Evolutionary conservation across 1,284 basidiomycete species (phyloP).

Genomic region (Puccinia novopanici): DNA sequence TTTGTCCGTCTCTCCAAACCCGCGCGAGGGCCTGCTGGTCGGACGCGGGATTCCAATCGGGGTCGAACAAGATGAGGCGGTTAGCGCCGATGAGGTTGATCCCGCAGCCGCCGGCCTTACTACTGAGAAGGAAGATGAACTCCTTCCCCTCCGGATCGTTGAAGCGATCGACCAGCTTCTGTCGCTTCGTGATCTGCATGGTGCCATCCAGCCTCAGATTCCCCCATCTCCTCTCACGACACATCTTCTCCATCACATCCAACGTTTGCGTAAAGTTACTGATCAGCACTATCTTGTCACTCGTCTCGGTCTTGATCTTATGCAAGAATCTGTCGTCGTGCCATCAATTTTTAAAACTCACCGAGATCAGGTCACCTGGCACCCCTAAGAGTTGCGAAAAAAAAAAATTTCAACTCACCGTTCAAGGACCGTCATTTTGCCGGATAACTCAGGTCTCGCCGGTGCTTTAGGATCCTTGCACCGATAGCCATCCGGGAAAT

Average conservation of each 20-base stretch:
- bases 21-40: constrained; percentile 97
- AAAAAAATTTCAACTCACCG: constrained; percentile 63
- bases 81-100: constrained; percentile 98
- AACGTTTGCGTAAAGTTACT: constrained; percentile 98
- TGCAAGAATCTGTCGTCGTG: constrained; percentile 71
- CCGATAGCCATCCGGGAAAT: constrained; percentile 80
- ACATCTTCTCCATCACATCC: constrained; percentile 86
- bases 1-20: constrained; percentile 99
- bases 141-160: constrained; percentile 94
- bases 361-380: neutral
- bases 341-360: neutral
- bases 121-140: constrained; percentile 91
- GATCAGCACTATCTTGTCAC: constrained; percentile 97
- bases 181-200: constrained; percentile 90
- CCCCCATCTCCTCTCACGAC: constrained; percentile 75
- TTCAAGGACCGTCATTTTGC: constrained; percentile 92
- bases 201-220: constrained; percentile 90
- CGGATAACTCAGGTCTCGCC: constrained; percentile 67
- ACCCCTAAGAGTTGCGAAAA: neutral
- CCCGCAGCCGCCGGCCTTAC: constrained; percentile 95
- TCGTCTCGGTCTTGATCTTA: constrained; percentile 75
- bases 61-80: constrained; percentile 91
- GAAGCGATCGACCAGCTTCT: constrained; percentile 96
- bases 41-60: constrained; percentile 96
- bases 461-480: constrained; percentile 60